phyloP scores from a whole-genome alignment of 805 yeast species.

The Saccharomycopsis sp. region DNA sequence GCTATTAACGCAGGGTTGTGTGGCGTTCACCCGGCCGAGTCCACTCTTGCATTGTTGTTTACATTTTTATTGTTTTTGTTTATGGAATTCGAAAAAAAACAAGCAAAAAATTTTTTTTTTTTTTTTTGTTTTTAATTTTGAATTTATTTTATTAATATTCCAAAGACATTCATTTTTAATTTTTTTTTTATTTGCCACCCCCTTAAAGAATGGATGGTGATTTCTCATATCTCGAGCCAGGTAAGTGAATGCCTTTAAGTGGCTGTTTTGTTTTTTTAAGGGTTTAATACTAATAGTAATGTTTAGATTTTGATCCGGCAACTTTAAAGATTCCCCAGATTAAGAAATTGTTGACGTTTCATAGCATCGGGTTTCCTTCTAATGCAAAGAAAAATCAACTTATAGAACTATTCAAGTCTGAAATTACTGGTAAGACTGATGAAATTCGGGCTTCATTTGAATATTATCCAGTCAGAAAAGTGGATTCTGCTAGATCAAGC shows the following conservation, averaged over 20 bases:
- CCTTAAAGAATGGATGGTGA: slow-evolving; percentile 20
- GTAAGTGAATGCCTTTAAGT: slow-evolving; percentile 2
- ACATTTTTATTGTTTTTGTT: background rate
- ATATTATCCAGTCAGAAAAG: slow-evolving; percentile 30
- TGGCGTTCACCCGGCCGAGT: too few relatives aligned
- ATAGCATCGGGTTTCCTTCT: slow-evolving; percentile 54
- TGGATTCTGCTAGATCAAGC: too few relatives aligned
- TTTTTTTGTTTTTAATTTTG: background rate
- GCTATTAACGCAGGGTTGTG: too few relatives aligned
- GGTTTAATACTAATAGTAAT: background rate
- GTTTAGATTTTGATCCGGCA: slow-evolving; percentile 58
- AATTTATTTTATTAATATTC: background rate
- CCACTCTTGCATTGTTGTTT: too few relatives aligned
- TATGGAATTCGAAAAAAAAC: background rate
- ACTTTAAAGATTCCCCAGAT: slow-evolving; percentile 62
- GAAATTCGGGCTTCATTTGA: slow-evolving; percentile 31
- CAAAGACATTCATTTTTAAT: too few relatives aligned
- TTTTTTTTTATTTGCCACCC: background rate
- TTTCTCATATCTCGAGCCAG: slow-evolving; percentile 14
- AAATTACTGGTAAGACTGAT: slow-evolving; percentile 44
- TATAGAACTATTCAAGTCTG: slow-evolving; percentile 48
- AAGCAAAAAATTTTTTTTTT: background rate
- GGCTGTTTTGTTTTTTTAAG: background rate
- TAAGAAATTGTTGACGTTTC: slow-evolving; percentile 54
- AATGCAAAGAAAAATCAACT: slow-evolving; percentile 64